Base-by-base conservation (phyloP, 805 yeast genomes). In the Candida ficus region DNA sequence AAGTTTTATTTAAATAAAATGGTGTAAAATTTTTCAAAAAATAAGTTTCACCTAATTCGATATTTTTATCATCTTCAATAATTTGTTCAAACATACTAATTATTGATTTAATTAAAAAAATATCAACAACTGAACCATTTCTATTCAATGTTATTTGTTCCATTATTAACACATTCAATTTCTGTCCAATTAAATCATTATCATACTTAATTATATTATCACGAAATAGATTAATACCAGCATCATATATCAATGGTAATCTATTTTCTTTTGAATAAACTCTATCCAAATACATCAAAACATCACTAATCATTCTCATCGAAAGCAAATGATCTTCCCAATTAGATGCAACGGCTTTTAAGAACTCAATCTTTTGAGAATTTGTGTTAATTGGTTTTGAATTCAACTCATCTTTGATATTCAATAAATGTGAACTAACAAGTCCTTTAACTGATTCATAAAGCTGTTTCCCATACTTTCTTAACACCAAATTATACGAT, bases 271-370 rank as follows among this genome's bases (percentile, higher is more conserved):
- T 80, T 21, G 89, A 84, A 50, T 84, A 88, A 0, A 86, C 95
- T 33, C 95, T 72, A 56, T 89, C 95, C 56, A 90, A 61, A 54
- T 89, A 89, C 84, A 89, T 81, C 56, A 87, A 64, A 4, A 89
- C 85, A 58, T 90, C 95, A 51, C 90, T 75, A 33, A 87, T 75
- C 72, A 86, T 77, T 47, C 85, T 71, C 81, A 86, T 83, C 36
- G 83, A 71, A 29, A 79, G 69, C 29, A 80, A 59, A 56, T 84
- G 91, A 35, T 80, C 86, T 28, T 75, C 70, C 95, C 96, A 89
- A 3, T 46, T 47, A 4, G 43, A 37, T 3, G 67, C 51, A 7
- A 72, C 52, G 4, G 57, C 57, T 32, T 59, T 60, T 46, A 75
- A 52, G 33, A 70, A 63, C 18, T 57, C 64, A 40, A 45, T 36